These are phyloP conservation scores for Colletotrichum sp. DNA, from an alignment of 2,329 filamentous ascomycete genomes.

Conservation along the genomic window DNA sequence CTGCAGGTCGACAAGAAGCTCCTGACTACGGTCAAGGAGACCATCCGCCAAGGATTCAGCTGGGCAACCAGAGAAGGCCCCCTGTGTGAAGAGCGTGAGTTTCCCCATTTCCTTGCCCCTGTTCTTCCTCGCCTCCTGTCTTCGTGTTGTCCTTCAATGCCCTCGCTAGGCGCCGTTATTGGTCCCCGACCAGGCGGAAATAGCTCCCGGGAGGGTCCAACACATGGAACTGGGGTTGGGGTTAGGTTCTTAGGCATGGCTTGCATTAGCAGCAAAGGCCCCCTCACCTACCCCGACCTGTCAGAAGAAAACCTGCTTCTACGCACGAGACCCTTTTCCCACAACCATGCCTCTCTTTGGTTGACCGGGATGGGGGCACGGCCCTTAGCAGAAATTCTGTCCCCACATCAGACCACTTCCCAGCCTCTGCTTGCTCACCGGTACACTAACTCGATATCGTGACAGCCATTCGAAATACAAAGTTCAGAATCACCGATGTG, in stretches of 20 bases:
- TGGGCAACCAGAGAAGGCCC: slow-evolving; percentile 97
- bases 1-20: slow-evolving; percentile 86
- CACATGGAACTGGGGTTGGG: slow-evolving; percentile 5
- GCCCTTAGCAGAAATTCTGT: background rate
- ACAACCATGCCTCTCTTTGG: slow-evolving; percentile 9
- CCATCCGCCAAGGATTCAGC: slow-evolving; percentile 92
- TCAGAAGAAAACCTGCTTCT: slow-evolving; percentile 12
- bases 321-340: slow-evolving; percentile 3
- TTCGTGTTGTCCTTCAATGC: slow-evolving; percentile 8
- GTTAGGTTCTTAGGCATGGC: slow-evolving; percentile 10
- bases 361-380: slow-evolving; percentile 15
- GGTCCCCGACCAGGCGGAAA: slow-evolving; percentile 2
- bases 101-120: slow-evolving; percentile 30
- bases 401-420: slow-evolving; percentile 14
- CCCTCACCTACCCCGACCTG: background rate
- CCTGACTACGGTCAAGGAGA: slow-evolving; percentile 85
- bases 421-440: background rate
- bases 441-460: slow-evolving; percentile 28
- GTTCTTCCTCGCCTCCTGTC: slow-evolving; percentile 10
- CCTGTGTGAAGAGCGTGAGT: slow-evolving; percentile 94
- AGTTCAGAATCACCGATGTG: slow-evolving; percentile 95
- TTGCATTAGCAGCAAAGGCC: slow-evolving; percentile 13
- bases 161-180: background rate
- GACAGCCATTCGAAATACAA: slow-evolving; percentile 91
- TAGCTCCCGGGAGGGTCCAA: slow-evolving; percentile 6